These are phyloP conservation scores for Dactylellina drechsleri DNA, from an alignment of 2,329 filamentous ascomycete species.

Conservation along the genomic window DNA sequence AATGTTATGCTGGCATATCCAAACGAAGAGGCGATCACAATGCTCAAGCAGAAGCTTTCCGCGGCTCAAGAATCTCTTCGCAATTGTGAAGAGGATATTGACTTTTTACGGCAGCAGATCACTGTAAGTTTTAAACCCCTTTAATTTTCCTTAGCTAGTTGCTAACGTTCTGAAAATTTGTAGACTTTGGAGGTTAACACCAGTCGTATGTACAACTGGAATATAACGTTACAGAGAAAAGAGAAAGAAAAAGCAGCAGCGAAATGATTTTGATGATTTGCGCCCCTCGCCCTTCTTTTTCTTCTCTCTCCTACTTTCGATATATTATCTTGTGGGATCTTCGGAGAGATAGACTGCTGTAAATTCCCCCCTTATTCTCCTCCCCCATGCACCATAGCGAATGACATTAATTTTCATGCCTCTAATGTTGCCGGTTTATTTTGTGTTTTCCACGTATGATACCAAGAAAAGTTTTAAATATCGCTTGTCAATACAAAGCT, in stretches of 20 bases:
- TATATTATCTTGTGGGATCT: too few relatives aligned
- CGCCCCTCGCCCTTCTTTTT: slow-evolving; percentile 59
- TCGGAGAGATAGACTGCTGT: too few relatives aligned
- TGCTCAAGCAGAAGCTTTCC: slow-evolving; percentile 79
- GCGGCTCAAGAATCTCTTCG: slow-evolving; percentile 80
- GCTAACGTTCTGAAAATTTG: slow-evolving; percentile 5
- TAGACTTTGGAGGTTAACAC: slow-evolving; percentile 96
- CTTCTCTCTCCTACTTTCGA: neutral
- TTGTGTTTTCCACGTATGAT: slow-evolving; percentile 9
- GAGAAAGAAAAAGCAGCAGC: slow-evolving; percentile 71
- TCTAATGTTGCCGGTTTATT: too few relatives aligned
- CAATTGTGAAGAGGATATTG: slow-evolving; percentile 96
- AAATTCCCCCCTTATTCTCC: too few relatives aligned
- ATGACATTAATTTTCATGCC: slow-evolving; percentile 8
- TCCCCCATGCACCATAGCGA: neutral
- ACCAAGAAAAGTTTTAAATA: slow-evolving; percentile 9
- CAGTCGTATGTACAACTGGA: slow-evolving; percentile 99
- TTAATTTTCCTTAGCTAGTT: slow-evolving; percentile 14
- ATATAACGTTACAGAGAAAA: slow-evolving; percentile 93
- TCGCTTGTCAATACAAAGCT: neutral
- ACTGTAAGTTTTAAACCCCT: slow-evolving; percentile 71
- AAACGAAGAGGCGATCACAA: slow-evolving; percentile 81
- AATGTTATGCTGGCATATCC: slow-evolving; percentile 98
- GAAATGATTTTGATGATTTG: slow-evolving; percentile 17
- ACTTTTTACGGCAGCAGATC: slow-evolving; percentile 95